Base-by-base conservation (phyloP, 108 stramenopile species). In the Cyclostephanos invisitatus region DNA sequence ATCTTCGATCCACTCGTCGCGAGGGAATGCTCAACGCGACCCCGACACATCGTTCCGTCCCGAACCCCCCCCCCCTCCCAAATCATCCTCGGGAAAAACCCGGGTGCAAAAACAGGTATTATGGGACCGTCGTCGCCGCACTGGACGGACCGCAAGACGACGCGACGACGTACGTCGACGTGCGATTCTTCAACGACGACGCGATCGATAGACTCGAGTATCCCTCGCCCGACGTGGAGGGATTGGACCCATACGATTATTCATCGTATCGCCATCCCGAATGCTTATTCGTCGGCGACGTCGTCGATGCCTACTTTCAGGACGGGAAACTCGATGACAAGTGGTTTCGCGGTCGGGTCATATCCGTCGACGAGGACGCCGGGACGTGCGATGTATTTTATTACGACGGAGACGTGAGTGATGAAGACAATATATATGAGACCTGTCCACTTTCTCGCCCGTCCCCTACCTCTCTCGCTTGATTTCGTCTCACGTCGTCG, bases 321-420 rank as follows among this genome's bases (percentile, higher is more conserved):
- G 40, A 81, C 55, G 71, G 71, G 6, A 53, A 29, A 14, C 11
- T 35, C 0, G 28, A 61, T 14, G 67, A 66, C 27, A 51, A 32
- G 15, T 80, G 79, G 79, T 77, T 59, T 67, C 80, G 76, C 47
- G 80, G 80, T 14, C 63, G 80, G 5, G 35, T 81, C 36, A 49
- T 75, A 10, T 53, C 46, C 59, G 63, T 80, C 18, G 69, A 58
- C 21, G 68, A 69, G 2, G 72, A 80, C 50, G 72, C 72, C 10
- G 64, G 38, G 12, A 57, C 15, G 4, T 80, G 78, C 64, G 57
- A 80, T 51, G 55, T 80, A 2, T 9, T 72, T 14, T 80, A 80
- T 64, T 49, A 73, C 58, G 78, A 80, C 58, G 37, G 22, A 35
- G 71, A 78, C 67, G 78, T 78, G 54, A 78, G 71, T 78, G n/a